These are phyloP conservation scores for Orbilia quercus DNA, from an alignment of 2,329 filamentous ascomycete species.

Conservation along the genomic window DNA sequence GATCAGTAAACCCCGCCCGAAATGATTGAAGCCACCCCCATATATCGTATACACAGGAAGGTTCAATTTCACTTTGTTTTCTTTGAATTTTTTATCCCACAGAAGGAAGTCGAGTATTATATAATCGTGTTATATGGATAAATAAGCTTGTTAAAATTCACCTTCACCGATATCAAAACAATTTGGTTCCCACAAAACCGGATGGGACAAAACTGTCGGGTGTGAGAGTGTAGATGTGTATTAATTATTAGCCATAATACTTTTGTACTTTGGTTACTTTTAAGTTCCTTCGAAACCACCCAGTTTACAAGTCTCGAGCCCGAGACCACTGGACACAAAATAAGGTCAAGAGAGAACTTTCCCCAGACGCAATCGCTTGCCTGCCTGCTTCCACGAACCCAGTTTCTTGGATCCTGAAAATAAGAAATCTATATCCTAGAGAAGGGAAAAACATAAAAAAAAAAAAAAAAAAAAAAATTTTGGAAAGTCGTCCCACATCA, in stretches of 20 bases:
- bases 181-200: no score
- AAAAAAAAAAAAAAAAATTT: slow-evolving; percentile 10
- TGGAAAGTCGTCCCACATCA: slow-evolving; percentile 22
- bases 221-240: no score
- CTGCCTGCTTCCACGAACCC: slow-evolving; percentile 15
- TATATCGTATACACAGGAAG: background rate
- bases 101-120: slow-evolving; percentile 15
- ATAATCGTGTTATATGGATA: no score
- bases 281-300: slow-evolving; percentile 2
- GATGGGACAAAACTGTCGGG: no score
- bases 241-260: no score
- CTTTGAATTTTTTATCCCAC: slow-evolving; percentile 9
- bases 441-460: slow-evolving; percentile 19
- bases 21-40: background rate
- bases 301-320: no score
- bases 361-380: slow-evolving; percentile 42
- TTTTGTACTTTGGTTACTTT: slow-evolving; percentile 2
- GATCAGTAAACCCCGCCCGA: background rate
- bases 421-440: slow-evolving; percentile 34
- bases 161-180: background rate
- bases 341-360: background rate
- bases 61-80: background rate
- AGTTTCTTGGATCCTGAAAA: slow-evolving; percentile 5
- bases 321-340: no score
- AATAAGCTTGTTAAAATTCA: background rate